Conservation (phyloP, 495 filamentous ascomycete species). For the Neurospora terricola region DNA sequence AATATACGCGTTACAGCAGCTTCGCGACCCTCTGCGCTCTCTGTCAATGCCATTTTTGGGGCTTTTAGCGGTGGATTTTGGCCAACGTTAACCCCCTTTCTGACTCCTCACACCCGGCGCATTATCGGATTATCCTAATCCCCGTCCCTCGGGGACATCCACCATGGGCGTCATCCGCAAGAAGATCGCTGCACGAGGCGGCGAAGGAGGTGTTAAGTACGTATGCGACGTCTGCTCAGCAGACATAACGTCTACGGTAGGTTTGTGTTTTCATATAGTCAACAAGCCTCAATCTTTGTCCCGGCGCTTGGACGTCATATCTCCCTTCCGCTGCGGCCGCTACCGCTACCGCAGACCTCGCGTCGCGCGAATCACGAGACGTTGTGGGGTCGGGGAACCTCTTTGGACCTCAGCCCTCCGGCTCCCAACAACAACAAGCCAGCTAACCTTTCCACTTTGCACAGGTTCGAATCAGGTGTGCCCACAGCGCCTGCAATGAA, state of each 20-base stretch:
- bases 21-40: not conserved
- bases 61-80: slow-evolving; percentile 7
- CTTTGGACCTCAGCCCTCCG: not conserved
- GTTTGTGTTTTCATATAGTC: slow-evolving; percentile 15
- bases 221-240: slow-evolving; percentile 92
- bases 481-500: slow-evolving; percentile 70
- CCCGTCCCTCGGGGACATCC: slow-evolving; percentile 3
- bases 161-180: slow-evolving; percentile 92
- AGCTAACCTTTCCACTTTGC: slow-evolving; percentile 8
- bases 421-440: not conserved
- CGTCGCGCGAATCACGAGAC: slow-evolving; percentile 1
- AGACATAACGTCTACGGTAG: slow-evolving; percentile 91
- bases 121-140: slow-evolving; percentile 8
- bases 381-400: slow-evolving; percentile 8
- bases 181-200: slow-evolving; percentile 81
- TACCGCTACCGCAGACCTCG: not conserved
- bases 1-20: slow-evolving; percentile 11
- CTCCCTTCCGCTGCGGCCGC: not conserved
- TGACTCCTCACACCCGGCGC: slow-evolving; percentile 8
- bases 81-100: slow-evolving; percentile 2
- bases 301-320: not conserved
- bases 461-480: slow-evolving; percentile 90
- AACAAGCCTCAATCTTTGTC: not conserved
- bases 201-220: slow-evolving; percentile 87
- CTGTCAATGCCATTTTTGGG: not conserved